These are phyloP conservation scores for Tremella yokohamensis DNA, from an alignment of 768 basidiomycete species.

Conservation along the genomic window DNA sequence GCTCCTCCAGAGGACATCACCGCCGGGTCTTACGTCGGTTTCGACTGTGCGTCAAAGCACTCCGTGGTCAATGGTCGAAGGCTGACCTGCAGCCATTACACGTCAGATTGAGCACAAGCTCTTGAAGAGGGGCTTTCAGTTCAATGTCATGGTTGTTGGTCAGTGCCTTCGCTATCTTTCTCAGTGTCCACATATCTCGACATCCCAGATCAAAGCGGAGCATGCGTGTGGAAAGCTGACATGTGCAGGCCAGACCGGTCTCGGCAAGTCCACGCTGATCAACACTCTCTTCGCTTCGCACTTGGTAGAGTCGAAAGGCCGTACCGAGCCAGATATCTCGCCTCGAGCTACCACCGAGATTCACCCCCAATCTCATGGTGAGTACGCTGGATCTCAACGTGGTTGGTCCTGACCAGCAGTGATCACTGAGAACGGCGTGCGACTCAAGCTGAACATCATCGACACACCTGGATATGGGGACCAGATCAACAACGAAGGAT, in stretches of 20 bases:
- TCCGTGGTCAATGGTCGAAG: neutral
- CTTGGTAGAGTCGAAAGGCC: constrained; percentile 95
- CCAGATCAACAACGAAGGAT: constrained; percentile 98
- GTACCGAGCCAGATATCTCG: constrained; percentile 78
- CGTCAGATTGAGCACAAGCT: constrained; percentile 98
- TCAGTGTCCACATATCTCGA: neutral
- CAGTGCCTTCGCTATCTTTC: constrained; percentile 25
- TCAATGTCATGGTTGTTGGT: constrained; percentile 98
- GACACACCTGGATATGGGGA: constrained; percentile 99
- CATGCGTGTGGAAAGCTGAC: neutral
- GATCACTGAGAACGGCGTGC: constrained; percentile 93
- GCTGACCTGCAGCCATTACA: constrained; percentile 62
- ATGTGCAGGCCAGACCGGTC: constrained; percentile 80
- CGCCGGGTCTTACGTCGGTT: constrained; percentile 90
- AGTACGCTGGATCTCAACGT: constrained; percentile 42
- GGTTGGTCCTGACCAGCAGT: constrained; percentile 56
- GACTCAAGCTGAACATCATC: constrained; percentile 91
- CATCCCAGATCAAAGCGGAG: neutral
- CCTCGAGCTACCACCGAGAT: constrained; percentile 96
- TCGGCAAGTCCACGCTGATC: constrained; percentile 97
- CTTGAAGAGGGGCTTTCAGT: constrained; percentile 97
- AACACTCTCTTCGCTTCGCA: constrained; percentile 99
- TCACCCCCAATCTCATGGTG: constrained; percentile 88
- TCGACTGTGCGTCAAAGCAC: constrained; percentile 61
- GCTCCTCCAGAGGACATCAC: constrained; percentile 66